Percentiles rank a stretch among this genome's conserved stretches.
phyloP scores from a whole-genome alignment of 352 stramenopile species.

The Phytophthora aleatoria region DNA sequence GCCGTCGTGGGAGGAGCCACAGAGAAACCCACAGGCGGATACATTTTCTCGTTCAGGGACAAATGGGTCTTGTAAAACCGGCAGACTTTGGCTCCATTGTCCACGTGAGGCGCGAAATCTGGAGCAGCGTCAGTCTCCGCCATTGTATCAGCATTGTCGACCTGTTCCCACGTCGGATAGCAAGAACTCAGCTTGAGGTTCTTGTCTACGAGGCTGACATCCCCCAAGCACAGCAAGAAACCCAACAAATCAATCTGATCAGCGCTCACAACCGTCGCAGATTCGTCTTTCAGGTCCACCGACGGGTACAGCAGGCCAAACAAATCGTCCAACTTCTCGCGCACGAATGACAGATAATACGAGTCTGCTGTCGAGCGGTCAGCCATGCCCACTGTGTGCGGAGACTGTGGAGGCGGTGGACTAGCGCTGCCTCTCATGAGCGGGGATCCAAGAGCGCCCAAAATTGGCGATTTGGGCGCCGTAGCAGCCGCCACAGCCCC shows the following conservation, averaged over 20 bases:
- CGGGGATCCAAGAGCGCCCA: constrained; percentile 49
- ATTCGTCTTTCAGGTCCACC: constrained; percentile 54
- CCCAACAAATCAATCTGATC: constrained; percentile 77
- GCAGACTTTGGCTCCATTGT: constrained; percentile 69
- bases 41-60: constrained; percentile 81
- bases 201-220: constrained; percentile 53
- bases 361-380: constrained; percentile 79
- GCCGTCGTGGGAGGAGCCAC: constrained; percentile 29
- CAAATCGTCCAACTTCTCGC: constrained; percentile 78
- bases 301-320: constrained; percentile 75
- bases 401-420: constrained; percentile 66
- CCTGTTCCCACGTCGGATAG: constrained; percentile 68
- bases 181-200: constrained; percentile 62
- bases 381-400: constrained; percentile 78
- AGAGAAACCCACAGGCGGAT: constrained; percentile 76
- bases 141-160: constrained; percentile 18
- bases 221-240: constrained; percentile 72
- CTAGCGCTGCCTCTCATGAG: constrained; percentile 59
- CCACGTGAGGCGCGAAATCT: constrained; percentile 33
- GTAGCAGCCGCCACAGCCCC: constrained; percentile 20
- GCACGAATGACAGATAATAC: constrained; percentile 83
- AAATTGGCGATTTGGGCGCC: constrained; percentile 32
- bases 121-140: constrained; percentile 20
- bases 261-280: constrained; percentile 53
- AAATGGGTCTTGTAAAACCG: constrained; percentile 79